Evolutionary conservation across 2,329 filamentous ascomycete genomes (phyloP).

Genomic region (Fusarium graminum): DNA sequence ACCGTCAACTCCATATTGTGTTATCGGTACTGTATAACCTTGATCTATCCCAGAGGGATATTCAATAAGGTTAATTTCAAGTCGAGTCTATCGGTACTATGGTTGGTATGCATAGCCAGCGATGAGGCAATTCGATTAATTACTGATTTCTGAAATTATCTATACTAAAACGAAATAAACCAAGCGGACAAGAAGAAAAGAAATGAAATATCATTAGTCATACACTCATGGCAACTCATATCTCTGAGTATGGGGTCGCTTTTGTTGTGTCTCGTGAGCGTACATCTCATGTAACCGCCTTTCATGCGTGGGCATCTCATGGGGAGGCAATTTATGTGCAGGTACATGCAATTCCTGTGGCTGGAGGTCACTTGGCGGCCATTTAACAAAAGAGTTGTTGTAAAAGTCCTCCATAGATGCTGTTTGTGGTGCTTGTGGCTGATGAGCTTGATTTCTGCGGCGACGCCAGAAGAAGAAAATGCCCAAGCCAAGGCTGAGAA

Average conservation of each 20-base stretch:
- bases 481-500: background rate
- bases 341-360: background rate
- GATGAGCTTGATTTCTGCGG: background rate
- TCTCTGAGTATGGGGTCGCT: background rate
- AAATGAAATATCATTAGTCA: background rate
- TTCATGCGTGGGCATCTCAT: background rate
- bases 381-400: background rate
- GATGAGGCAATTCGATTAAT: background rate
- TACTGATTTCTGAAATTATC: background rate
- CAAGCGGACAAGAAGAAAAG: background rate
- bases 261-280: background rate
- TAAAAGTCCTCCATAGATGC: background rate
- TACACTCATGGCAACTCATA: background rate
- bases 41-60: too few relatives aligned
- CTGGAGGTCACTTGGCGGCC: background rate
- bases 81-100: too few relatives aligned
- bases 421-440: background rate
- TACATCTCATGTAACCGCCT: conserved; percentile 4
- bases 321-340: fast-evolving
- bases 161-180: background rate
- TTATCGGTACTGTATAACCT: too few relatives aligned
- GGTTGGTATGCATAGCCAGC: too few relatives aligned
- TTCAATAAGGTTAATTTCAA: too few relatives aligned
- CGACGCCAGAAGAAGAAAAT: conserved; percentile 9
- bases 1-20: too few relatives aligned